A percentile compares a stretch with the other conserved stretches of the same genome.
phyloP scores from a whole-genome alignment of 805 yeast genomes.

The Saccharomyces paradoxus region DNA sequence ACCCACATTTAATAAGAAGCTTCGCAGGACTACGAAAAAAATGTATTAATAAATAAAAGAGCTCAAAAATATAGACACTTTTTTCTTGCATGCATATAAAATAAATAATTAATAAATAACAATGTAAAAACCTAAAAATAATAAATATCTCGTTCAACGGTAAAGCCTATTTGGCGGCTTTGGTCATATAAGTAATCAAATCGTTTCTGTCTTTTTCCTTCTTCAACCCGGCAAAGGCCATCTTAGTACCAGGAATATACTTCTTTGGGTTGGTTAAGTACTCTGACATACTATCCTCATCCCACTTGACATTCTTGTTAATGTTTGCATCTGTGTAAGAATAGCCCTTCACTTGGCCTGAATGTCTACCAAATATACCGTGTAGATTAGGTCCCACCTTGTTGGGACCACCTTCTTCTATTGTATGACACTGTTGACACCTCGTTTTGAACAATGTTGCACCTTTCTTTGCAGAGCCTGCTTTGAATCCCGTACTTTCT shows the following conservation, averaged over 20 bases:
- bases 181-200: constrained; percentile 73
- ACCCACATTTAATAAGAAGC: not conserved
- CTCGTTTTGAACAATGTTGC: constrained; percentile 97
- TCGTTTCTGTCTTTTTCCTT: constrained; percentile 98
- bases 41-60: not conserved
- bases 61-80: not conserved
- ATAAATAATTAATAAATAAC: not conserved
- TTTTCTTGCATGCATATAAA: not conserved
- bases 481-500: constrained; percentile 8
- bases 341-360: constrained; percentile 89
- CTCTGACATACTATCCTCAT: constrained; percentile 79
- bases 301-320: constrained; percentile 88
- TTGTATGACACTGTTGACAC: constrained; percentile 98
- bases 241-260: constrained; percentile 99
- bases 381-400: constrained; percentile 98
- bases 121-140: not conserved
- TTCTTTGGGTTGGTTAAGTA: constrained; percentile 99
- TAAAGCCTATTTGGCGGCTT: constrained; percentile 40
- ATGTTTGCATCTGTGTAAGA: constrained; percentile 98
- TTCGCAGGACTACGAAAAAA: not conserved
- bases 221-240: constrained; percentile 99
- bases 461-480: constrained; percentile 83
- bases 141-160: not conserved
- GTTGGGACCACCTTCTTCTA: constrained; percentile 92
- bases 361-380: constrained; percentile 86